A percentile compares a stretch with the other conserved stretches of the same genome.
Conservation (phyloP, 2,329 filamentous ascomycete genomes). For the Cercospora beticola region DNA sequence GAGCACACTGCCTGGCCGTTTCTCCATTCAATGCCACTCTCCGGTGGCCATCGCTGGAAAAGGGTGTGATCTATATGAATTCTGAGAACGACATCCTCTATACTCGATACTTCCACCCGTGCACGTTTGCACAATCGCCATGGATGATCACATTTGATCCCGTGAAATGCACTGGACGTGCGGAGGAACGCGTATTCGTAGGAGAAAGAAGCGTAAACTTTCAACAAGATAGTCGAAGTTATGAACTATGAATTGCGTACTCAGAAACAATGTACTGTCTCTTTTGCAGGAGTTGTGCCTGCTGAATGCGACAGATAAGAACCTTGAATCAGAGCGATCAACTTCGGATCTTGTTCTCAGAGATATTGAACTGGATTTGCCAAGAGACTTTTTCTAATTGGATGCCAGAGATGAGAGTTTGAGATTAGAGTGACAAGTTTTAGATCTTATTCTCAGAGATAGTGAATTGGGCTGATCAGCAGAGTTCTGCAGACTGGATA, state of each 20-base stretch:
- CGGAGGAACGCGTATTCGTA: not conserved
- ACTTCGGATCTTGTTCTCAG: not conserved
- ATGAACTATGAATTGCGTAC: not conserved
- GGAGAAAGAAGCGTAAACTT: no score
- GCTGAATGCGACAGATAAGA: not conserved
- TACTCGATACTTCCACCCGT: not conserved
- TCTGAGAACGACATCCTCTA: not conserved
- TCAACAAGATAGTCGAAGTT: not conserved
- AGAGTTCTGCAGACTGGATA: accelerated
- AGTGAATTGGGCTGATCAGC: not conserved
- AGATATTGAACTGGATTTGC: accelerated
- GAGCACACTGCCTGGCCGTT: not conserved
- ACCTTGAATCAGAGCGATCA: not conserved
- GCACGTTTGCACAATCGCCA: not conserved
- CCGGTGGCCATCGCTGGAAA: no score
- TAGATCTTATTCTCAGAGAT: not conserved
- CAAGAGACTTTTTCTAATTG: not conserved
- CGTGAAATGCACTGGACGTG: accelerated
- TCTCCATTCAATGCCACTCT: not conserved
- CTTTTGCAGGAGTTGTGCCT: not conserved
- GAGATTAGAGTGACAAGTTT: not conserved
- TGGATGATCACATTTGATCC: not conserved
- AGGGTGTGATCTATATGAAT: no score
- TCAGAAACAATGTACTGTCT: not conserved
- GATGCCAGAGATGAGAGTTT: not conserved